Conservation (phyloP, 352 stramenopile species). For the Pythium apleroticum region DNA sequence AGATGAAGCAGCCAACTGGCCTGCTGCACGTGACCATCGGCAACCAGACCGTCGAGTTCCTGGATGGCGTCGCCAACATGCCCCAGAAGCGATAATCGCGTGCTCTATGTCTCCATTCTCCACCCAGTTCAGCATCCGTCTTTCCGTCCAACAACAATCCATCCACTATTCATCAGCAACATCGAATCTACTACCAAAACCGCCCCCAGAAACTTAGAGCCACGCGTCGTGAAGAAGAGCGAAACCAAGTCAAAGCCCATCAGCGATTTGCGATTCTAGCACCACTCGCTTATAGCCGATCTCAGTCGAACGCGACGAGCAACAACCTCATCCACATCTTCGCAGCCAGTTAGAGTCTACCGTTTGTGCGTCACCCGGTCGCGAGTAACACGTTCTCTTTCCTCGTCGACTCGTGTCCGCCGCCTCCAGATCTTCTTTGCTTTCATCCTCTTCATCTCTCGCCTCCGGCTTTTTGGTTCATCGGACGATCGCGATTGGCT, state of each 20-base stretch:
- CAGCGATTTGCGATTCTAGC: background rate
- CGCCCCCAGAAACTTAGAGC: slow-evolving; percentile 4
- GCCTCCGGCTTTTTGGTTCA: background rate
- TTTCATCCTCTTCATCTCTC: background rate
- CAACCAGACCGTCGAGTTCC: slow-evolving; percentile 84
- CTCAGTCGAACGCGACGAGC: background rate
- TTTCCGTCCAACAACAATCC: slow-evolving; percentile 27
- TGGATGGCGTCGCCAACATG: slow-evolving; percentile 83
- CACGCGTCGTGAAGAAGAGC: background rate
- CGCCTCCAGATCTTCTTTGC: slow-evolving; percentile 1
- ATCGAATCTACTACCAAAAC: slow-evolving; percentile 11
- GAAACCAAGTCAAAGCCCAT: background rate
- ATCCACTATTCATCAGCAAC: background rate
- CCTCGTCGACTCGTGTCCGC: slow-evolving; percentile 2
- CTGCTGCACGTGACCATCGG: slow-evolving; percentile 77
- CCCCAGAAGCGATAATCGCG: slow-evolving; percentile 68
- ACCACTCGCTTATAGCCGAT: background rate
- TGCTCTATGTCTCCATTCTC: slow-evolving; percentile 4
- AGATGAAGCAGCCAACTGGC: slow-evolving; percentile 79
- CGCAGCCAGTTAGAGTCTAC: slow-evolving; percentile 5
- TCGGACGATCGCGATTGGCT: background rate
- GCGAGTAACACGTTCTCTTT: slow-evolving; percentile 16
- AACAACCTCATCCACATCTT: background rate
- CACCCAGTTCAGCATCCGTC: slow-evolving; percentile 31
- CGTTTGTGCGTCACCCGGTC: background rate